Conservation (phyloP, 495 filamentous ascomycete genomes). For the Thermothielavioides terrestris region DNA sequence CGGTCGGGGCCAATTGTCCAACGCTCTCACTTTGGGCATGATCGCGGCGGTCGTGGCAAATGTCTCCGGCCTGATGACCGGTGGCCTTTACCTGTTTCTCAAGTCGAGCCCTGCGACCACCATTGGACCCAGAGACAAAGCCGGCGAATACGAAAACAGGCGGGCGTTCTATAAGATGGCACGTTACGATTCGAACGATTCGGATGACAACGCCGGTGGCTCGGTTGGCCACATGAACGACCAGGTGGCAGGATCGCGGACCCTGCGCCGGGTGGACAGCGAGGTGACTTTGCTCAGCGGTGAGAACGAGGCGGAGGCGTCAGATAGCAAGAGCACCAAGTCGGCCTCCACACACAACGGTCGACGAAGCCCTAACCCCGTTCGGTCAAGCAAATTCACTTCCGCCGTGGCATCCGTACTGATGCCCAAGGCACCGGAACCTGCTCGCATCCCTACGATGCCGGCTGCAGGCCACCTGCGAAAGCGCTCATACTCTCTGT, state of each 20-base stretch:
- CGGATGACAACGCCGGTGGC: conserved; percentile 7
- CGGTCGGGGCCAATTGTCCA: conserved; percentile 12
- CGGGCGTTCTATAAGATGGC: conserved; percentile 25
- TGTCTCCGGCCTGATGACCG: conserved; percentile 40
- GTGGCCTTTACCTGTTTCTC: conserved; percentile 41
- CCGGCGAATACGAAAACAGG: conserved; percentile 32
- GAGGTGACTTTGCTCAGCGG: conserved; percentile 25
- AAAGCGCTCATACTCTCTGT: conserved; percentile 37
- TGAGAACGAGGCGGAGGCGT: conserved; percentile 22
- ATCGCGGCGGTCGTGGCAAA: conserved; percentile 41
- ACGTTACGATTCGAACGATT: conserved; percentile 13
- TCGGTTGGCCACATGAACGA: conserved; percentile 28
- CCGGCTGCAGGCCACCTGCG: conserved; percentile 18
- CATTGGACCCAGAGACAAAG: conserved; percentile 34
- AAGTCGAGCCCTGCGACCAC: conserved; percentile 36
- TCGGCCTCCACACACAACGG: conserved; percentile 10
- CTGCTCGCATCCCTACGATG: conserved; percentile 20
- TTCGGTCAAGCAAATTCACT: conserved; percentile 28
- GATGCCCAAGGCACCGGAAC: conserved; percentile 25
- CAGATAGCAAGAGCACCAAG: conserved; percentile 5
- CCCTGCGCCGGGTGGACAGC: conserved; percentile 26
- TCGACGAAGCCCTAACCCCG: conserved; percentile 20
- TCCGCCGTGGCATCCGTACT: conserved; percentile 14
- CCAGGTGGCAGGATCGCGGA: conserved; percentile 18
- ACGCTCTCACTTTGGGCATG: conserved; percentile 34